Evolutionary conservation across 108 stramenopile genomes (phyloP).

Genomic region (Craspedostauros australis): DNA sequence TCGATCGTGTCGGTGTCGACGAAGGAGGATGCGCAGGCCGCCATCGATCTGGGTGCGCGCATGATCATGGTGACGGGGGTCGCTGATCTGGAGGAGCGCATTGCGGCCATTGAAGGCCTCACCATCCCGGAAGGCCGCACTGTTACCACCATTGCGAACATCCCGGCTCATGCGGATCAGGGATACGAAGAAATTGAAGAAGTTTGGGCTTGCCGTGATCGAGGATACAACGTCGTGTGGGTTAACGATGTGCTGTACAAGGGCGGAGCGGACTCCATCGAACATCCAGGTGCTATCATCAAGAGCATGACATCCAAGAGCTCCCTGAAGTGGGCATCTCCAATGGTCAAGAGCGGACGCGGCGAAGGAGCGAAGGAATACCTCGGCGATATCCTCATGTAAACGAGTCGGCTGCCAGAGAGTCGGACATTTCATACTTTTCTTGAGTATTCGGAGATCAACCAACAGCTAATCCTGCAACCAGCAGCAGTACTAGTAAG

Average conservation of each 20-base stretch:
- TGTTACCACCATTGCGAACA: conserved; percentile 61
- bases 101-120: conserved; percentile 30
- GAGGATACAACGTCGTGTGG: conserved; percentile 81
- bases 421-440: too few relatives aligned
- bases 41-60: conserved; percentile 53
- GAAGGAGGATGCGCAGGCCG: conserved; percentile 61
- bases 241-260: conserved; percentile 83
- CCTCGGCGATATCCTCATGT: conserved; percentile 89
- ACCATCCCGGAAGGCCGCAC: conserved; percentile 39
- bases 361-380: conserved; percentile 89
- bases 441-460: too few relatives aligned
- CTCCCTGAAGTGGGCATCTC: conserved; percentile 72
- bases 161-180: conserved; percentile 54
- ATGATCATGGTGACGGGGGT: conserved; percentile 49
- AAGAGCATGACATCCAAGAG: conserved; percentile 75
- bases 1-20: conserved; percentile 50
- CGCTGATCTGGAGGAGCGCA: conserved; percentile 36
- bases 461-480: too few relatives aligned
- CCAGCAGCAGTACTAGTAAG: too few relatives aligned
- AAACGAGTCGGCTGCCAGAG: too few relatives aligned
- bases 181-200: conserved; percentile 85
- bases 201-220: conserved; percentile 77
- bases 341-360: conserved; percentile 70
- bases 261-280: conserved; percentile 59
- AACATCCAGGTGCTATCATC: conserved; percentile 84